These are phyloP conservation scores for Arthrinium phaeospermum DNA, from an alignment of 2,329 filamentous ascomycete species.

Conservation along the genomic window DNA sequence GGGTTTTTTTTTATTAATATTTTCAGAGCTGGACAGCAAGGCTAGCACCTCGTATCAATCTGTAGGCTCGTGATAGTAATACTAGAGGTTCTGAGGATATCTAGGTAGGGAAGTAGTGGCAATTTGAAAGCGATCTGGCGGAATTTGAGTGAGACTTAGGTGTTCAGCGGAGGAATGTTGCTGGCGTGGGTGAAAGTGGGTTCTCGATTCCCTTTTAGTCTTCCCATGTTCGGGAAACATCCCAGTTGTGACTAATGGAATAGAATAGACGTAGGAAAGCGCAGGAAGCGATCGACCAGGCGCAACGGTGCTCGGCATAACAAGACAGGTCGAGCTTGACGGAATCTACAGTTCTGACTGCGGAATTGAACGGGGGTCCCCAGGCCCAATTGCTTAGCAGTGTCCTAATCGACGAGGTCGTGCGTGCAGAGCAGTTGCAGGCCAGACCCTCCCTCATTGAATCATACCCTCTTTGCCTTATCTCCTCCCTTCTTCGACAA, in stretches of 20 bases:
- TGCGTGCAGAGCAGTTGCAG: background rate
- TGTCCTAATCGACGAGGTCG: background rate
- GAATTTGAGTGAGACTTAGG: conserved; percentile 5
- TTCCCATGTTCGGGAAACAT: background rate
- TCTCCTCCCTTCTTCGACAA: background rate
- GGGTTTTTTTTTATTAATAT: background rate
- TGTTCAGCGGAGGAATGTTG: background rate
- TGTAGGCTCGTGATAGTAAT: background rate
- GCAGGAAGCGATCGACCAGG: conserved; percentile 4
- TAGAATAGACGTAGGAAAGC: background rate
- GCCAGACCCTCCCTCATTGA: background rate
- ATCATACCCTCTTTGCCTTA: background rate
- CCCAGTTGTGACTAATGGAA: conserved; percentile 9
- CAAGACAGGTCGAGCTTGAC: background rate
- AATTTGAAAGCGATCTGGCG: background rate
- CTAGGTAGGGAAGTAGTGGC: background rate
- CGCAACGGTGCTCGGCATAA: conserved; percentile 5
- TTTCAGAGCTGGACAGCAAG: background rate
- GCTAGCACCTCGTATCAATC: background rate
- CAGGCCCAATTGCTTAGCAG: background rate
- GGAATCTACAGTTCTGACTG: background rate
- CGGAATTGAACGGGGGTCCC: conserved; percentile 7
- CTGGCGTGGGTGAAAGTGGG: conserved; percentile 11
- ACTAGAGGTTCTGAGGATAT: background rate
- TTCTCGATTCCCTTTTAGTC: conserved; percentile 13